Conservation (phyloP, 73 alveolate genomes). For the Effrenium voratum region DNA sequence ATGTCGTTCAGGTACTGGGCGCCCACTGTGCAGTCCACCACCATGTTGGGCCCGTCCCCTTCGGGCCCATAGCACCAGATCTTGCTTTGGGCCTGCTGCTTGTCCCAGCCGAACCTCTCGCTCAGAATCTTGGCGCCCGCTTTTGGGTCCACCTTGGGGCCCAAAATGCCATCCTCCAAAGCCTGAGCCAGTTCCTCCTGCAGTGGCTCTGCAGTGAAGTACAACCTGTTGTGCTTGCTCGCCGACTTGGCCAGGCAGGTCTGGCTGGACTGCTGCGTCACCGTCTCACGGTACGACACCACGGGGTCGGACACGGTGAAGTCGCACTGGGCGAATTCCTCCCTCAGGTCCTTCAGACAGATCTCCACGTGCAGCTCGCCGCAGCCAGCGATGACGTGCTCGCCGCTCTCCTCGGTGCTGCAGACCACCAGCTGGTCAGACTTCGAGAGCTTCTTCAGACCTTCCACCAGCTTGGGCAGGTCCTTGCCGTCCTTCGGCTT, state of each 20-base stretch:
- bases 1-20: constrained; percentile 98
- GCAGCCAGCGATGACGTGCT: constrained; percentile 97
- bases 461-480: constrained; percentile 97
- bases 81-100: constrained; percentile 96
- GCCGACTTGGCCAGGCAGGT: constrained; percentile 99
- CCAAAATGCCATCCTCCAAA: constrained; percentile 96
- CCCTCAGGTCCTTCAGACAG: constrained; percentile 96
- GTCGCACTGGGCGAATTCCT: constrained; percentile 98
- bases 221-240: constrained; percentile 98
- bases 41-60: constrained; percentile 98
- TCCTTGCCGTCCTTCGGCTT: constrained; percentile 97
- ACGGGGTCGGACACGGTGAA: constrained; percentile 98
- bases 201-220: constrained; percentile 97
- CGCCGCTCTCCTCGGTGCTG: constrained; percentile 96
- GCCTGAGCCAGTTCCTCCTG: constrained; percentile 97
- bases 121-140: constrained; percentile 97
- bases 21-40: constrained; percentile 98
- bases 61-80: constrained; percentile 99
- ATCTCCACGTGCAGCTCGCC: constrained; percentile 98
- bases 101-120: constrained; percentile 97
- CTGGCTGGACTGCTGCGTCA: constrained; percentile 96
- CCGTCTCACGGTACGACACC: constrained; percentile 99
- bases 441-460: constrained; percentile 97
- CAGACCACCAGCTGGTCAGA: constrained; percentile 97
- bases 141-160: constrained; percentile 97